These are phyloP conservation scores for Lichtheimia hyalospora DNA, from an alignment of 371 early-diverging fungal species.

Conservation along the genomic window DNA sequence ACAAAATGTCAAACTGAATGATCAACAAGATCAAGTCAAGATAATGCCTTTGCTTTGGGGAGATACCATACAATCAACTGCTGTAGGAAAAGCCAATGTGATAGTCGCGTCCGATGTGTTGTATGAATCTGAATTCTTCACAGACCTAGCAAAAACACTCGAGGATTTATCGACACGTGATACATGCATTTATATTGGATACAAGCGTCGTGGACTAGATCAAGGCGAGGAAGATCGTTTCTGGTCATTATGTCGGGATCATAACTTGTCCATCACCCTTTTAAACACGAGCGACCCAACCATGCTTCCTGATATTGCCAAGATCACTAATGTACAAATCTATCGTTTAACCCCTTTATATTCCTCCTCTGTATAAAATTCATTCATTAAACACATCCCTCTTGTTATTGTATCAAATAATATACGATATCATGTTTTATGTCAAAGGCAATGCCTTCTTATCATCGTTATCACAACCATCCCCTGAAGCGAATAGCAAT, in stretches of 20 bases:
- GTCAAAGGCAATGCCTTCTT: constrained; percentile 35
- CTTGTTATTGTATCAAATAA: no score
- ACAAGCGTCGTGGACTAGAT: constrained; percentile 53
- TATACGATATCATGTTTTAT: constrained; percentile 27
- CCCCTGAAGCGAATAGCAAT: no score
- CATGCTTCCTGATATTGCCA: constrained; percentile 25
- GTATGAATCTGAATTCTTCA: constrained; percentile 53
- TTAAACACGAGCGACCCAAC: constrained; percentile 12
- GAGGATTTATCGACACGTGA: constrained; percentile 35
- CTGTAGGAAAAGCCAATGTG: constrained; percentile 42
- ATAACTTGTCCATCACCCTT: constrained; percentile 11
- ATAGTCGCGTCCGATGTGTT: constrained; percentile 65
- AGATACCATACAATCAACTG: constrained; percentile 16
- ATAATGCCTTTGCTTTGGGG: constrained; percentile 39
- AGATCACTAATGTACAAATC: constrained; percentile 32
- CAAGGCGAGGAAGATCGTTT: constrained; percentile 40
- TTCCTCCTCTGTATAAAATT: background rate
- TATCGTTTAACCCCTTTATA: constrained; percentile 25
- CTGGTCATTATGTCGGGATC: constrained; percentile 35
- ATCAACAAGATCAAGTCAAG: background rate
- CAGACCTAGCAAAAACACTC: constrained; percentile 48
- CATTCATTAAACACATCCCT: no score
- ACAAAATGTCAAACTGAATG: constrained; percentile 40
- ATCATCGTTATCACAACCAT: constrained; percentile 19
- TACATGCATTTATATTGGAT: constrained; percentile 58